A percentile compares a stretch with the other conserved stretches of the same genome.
phyloP scores from a whole-genome alignment of 345 rosid species.

The Populus nigra region DNA sequence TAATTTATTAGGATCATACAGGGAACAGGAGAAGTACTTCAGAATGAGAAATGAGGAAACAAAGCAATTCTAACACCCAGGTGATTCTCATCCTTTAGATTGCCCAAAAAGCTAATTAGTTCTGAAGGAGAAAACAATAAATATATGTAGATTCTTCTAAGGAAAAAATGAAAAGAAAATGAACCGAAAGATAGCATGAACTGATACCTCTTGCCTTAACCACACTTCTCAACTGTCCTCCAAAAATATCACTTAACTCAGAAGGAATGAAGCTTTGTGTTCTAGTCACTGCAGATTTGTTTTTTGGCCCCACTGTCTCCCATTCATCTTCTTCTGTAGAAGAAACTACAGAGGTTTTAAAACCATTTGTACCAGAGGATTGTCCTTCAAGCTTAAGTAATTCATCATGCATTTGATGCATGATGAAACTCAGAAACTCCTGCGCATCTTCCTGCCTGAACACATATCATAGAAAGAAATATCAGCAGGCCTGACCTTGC shows the following conservation, averaged over 20 bases:
- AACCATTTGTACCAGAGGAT: slow-evolving; percentile 28
- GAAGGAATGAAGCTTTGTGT: slow-evolving; percentile 75
- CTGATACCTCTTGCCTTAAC: slow-evolving; percentile 77
- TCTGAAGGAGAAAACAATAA: background rate
- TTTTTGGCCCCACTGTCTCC: slow-evolving; percentile 96
- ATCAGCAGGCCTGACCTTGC: background rate
- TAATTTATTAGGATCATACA: background rate
- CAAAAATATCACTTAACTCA: slow-evolving; percentile 78
- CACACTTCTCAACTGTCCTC: slow-evolving; percentile 73
- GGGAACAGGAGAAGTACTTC: background rate
- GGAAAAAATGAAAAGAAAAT: background rate
- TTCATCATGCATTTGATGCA: slow-evolving; percentile 92
- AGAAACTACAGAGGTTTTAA: slow-evolving; percentile 52
- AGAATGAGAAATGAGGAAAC: background rate
- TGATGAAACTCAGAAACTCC: slow-evolving; percentile 82
- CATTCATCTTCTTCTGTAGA: slow-evolving; percentile 80
- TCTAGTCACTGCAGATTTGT: slow-evolving; percentile 85
- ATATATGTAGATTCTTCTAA: background rate
- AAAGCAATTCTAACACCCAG: background rate
- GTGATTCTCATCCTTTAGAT: background rate
- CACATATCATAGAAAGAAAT: background rate
- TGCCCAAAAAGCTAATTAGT: background rate
- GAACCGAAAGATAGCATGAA: background rate
- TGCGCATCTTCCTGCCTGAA: slow-evolving; percentile 99
- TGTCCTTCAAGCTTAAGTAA: slow-evolving; percentile 67